phyloP scores from a whole-genome alignment of 2,329 filamentous ascomycete genomes.

The Escovopsis sp. region DNA sequence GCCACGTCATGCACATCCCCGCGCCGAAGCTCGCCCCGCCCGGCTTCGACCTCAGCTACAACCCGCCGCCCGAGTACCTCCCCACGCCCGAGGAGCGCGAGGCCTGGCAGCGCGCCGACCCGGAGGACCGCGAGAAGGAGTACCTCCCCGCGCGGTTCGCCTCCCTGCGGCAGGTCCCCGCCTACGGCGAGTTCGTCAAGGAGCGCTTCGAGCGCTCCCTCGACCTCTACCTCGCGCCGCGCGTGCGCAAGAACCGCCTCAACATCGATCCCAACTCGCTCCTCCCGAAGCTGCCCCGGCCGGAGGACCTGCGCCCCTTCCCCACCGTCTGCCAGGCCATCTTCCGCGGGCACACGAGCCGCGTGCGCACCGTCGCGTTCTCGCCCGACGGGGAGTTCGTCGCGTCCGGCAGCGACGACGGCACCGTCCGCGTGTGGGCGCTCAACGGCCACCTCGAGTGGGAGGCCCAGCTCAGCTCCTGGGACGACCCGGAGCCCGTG shows the following conservation, averaged over 20 bases:
- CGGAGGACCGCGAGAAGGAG: constrained; percentile 80
- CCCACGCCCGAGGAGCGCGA: constrained; percentile 73
- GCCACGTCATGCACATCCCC: constrained; percentile 86
- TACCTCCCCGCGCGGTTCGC: constrained; percentile 73
- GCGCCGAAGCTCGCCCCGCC: constrained; percentile 88
- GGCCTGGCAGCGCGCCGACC: constrained; percentile 71
- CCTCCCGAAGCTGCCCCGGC: constrained; percentile 80
- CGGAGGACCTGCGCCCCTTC: constrained; percentile 88
- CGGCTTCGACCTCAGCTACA: constrained; percentile 90
- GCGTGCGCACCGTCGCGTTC: constrained; percentile 70
- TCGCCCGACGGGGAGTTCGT: constrained; percentile 77
- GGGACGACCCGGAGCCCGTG: constrained; percentile 48
- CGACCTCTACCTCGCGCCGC: constrained; percentile 86
- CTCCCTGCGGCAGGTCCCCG: constrained; percentile 79
- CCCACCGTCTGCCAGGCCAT: constrained; percentile 78
- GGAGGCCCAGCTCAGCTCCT: constrained; percentile 62
- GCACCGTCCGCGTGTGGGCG: constrained; percentile 82
- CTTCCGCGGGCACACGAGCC: constrained; percentile 76
- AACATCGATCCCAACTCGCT: constrained; percentile 93
- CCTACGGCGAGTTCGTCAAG: constrained; percentile 79
- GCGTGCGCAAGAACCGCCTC: constrained; percentile 81
- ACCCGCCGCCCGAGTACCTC: constrained; percentile 87
- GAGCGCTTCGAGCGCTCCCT: constrained; percentile 92
- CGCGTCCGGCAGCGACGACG: constrained; percentile 88
- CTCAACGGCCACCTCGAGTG: constrained; percentile 80